These are phyloP conservation scores for Lepiota venenata DNA, from an alignment of 768 basidiomycete genomes.

Conservation along the genomic window DNA sequence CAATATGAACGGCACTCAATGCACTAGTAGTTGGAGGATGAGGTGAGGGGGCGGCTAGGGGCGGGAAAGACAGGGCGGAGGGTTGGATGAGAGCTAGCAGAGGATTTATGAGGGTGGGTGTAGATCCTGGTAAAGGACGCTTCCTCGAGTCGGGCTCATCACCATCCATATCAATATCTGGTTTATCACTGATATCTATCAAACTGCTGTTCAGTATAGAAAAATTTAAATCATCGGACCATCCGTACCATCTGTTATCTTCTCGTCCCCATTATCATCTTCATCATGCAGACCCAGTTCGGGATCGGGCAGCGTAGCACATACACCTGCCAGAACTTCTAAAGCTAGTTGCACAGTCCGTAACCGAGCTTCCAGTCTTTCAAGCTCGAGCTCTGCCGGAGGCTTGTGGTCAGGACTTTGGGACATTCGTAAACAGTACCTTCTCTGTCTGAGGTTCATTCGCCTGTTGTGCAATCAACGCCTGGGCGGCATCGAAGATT, in stretches of 20 bases:
- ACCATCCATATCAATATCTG: slow-evolving; percentile 39
- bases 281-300: slow-evolving; percentile 38
- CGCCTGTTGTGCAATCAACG: slow-evolving; percentile 46
- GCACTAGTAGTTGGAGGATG: slow-evolving; percentile 90
- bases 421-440: slow-evolving; percentile 57
- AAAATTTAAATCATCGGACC: not conserved
- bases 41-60: slow-evolving; percentile 59
- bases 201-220: not conserved
- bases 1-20: slow-evolving; percentile 78
- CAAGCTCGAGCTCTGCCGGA: slow-evolving; percentile 63
- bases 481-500: slow-evolving; percentile 43
- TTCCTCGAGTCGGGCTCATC: slow-evolving; percentile 36
- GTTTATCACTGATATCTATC: slow-evolving; percentile 13
- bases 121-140: slow-evolving; percentile 36
- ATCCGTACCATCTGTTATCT: slow-evolving; percentile 28
- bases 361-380: slow-evolving; percentile 65
- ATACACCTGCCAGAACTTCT: slow-evolving; percentile 85
- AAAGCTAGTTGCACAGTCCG: slow-evolving; percentile 79
- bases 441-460: slow-evolving; percentile 52
- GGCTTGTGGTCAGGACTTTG: slow-evolving; percentile 79
- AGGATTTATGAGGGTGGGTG: slow-evolving; percentile 64
- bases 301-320: slow-evolving; percentile 82
- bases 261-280: slow-evolving; percentile 30
- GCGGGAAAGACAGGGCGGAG: slow-evolving; percentile 80
- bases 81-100: slow-evolving; percentile 69